Percentiles rank a stretch among this genome's conserved stretches.
phyloP scores from a whole-genome alignment of 2,329 filamentous ascomycete genomes.

The Ophiocordyceps camponoti-saundersi region DNA sequence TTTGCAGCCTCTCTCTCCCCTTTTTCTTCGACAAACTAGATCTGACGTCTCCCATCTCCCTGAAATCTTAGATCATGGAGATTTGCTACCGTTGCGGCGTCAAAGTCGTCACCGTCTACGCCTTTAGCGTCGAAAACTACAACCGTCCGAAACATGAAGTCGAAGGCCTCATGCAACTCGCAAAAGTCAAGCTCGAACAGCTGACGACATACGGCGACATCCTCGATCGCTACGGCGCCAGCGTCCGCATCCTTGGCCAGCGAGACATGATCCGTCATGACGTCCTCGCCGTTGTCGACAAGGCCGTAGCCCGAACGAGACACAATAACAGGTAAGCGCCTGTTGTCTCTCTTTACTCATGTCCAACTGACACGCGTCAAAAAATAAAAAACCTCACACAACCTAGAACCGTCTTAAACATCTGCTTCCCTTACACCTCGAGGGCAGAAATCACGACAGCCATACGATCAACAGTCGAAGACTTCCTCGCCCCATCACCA shows the following conservation, averaged over 20 bases:
- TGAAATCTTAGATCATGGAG: conserved; percentile 59
- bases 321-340: conserved; percentile 57
- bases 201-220: conserved; percentile 85
- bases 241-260: conserved; percentile 72
- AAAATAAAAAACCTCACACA: neutral
- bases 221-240: conserved; percentile 80
- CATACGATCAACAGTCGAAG: conserved; percentile 71
- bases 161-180: conserved; percentile 92
- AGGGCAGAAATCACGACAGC: conserved; percentile 88
- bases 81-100: conserved; percentile 97
- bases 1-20: neutral
- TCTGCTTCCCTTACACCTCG: conserved; percentile 96
- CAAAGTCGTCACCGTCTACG: conserved; percentile 92
- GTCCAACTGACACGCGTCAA: neutral
- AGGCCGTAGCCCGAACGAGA: conserved; percentile 71
- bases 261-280: conserved; percentile 71
- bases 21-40: neutral
- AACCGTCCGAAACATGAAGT: conserved; percentile 94
- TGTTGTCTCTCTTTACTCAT: too few relatives aligned
- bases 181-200: conserved; percentile 85
- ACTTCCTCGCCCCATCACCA: conserved; percentile 60
- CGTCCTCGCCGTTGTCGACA: conserved; percentile 75
- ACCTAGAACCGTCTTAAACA: conserved; percentile 51
- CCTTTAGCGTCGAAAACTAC: conserved; percentile 98
- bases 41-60: too few relatives aligned